Evolutionary conservation across 2,329 filamentous ascomycete species (phyloP), one percentile per base, ranked within the genome.

Genomic region (Neoscytalidium dimidiatum): DNA sequence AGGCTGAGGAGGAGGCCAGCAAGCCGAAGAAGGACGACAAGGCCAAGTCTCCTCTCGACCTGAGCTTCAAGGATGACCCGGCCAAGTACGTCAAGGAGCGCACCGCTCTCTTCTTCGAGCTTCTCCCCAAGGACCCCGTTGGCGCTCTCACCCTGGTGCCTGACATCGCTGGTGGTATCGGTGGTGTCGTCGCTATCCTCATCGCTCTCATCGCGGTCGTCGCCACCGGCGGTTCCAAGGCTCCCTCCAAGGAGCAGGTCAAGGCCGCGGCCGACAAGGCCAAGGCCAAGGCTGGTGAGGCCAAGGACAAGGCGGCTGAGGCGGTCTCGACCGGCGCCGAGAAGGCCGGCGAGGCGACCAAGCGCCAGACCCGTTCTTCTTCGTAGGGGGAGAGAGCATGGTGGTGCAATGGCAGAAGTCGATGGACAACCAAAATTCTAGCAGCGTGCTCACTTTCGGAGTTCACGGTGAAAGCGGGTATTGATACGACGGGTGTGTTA

Each of bases 1-100:
- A 90, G 84, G 87, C 90, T 53, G 85, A 92, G 71, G 91, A 95
- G 78, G 87, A 91, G 71, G 90, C 89, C 66, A 86, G 86, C 72
- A 92, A 90, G 86, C 94, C 94, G 74, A 93, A 94, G 87, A 78
- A 85, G 62, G 76, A 80, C 35, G 82, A 85, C 13, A 87, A 87
- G 76, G 83, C 88, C 74, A 88, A 89, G 80, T 90, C 88, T 60
- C 89, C 91, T 69, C 85, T 82, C 66, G 91, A 94, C 79, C 88
- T 96, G 69, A 90, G 87, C 79, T 98, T 99, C 90, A 82, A 88
- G 74, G 94, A 97, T 69, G 92, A 97, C 85, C 95, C 95, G 53
- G 87, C 97, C 72, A 83, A 83, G 71, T 99, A 91, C 81, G 79
- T 97, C 81, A 92, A 89, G 81, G 92, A 97, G 89, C 98, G 97